Evolutionary conservation across 2,329 filamentous ascomycete genomes (phyloP), one percentile per base, ranked within the genome.

Genomic region (Claviceps sp.): DNA sequence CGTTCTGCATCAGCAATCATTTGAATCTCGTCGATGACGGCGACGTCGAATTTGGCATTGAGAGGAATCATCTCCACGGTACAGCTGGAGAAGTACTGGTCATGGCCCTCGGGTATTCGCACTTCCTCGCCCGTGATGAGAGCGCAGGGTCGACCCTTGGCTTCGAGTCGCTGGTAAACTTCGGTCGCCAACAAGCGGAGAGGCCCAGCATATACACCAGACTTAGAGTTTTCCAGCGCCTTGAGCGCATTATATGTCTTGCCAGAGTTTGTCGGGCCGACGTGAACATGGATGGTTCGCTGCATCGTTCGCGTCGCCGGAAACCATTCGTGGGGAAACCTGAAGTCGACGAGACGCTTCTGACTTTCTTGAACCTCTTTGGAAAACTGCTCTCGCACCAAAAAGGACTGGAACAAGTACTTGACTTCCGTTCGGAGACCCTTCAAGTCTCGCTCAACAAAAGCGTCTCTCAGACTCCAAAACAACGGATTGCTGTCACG

Each of bases 21-120:
- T 68, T 98, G 93, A 53, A 98, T 97, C 70, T 98, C 93, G 63
- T 98, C 93, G 56, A 98, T 91, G 58, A 98, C 91, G 1, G 89
- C 91, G 38, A 98, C 90, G 43, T 97, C 91, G 34, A 87, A 81
- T 2, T 66, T 64, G 4, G 68, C 58, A 59, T 70, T 76, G n/a
- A 74, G 63, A 1, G 77, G 77, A 7, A 76, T 69, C 78, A 98
- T 98, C 66, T 98, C 93, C 3, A 98, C 93, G 0, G 93, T 98
- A 63, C 93, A 96, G 63, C 89, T 91, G 53, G 77, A 78, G 62
- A 95, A 84, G 55, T 75, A 75, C 4, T 69, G 68, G 49, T 82
- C 72, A 1, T 71, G 69, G 9, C 76, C 70, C 47, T 81, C 72
- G 0, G 87, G 82, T 8, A 86, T 69, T 50, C 87, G 81, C 54